Percentiles rank a stretch among this genome's conserved stretches.
Conservation (phyloP, 495 filamentous ascomycete species). For the Ascobolus immersus region DNA sequence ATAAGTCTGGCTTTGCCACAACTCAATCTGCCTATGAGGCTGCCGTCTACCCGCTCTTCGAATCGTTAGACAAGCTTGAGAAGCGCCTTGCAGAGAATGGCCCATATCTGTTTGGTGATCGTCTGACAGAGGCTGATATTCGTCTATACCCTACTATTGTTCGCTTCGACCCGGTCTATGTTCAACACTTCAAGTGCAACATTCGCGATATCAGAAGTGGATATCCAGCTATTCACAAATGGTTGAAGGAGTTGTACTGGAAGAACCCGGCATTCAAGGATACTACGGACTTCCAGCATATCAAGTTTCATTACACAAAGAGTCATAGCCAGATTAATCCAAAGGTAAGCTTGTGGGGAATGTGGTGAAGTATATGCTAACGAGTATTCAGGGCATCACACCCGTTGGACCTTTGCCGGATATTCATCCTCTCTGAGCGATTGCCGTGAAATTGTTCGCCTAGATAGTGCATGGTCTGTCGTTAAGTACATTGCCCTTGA, state of each 20-base stretch:
- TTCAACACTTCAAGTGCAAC: slow-evolving; percentile 90
- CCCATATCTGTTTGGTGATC: slow-evolving; percentile 41
- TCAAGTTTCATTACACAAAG: slow-evolving; percentile 29
- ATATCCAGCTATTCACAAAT: slow-evolving; percentile 41
- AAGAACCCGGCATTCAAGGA: slow-evolving; percentile 39
- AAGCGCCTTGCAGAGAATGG: slow-evolving; percentile 30
- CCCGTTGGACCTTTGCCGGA: slow-evolving; percentile 40
- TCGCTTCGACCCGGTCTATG: slow-evolving; percentile 69
- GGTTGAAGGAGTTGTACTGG: slow-evolving; percentile 50
- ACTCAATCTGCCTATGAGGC: slow-evolving; percentile 56
- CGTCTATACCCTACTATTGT: slow-evolving; percentile 61
- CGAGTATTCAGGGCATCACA: slow-evolving; percentile 22
- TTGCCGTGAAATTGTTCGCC: too few species aligned
- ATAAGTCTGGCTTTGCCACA: slow-evolving; percentile 48
- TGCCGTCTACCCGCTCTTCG: slow-evolving; percentile 40
- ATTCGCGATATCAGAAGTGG: slow-evolving; percentile 55
- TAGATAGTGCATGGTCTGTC: too few species aligned
- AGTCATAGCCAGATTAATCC: slow-evolving; percentile 35
- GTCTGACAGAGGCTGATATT: slow-evolving; percentile 60
- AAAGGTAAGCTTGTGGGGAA: slow-evolving; percentile 5
- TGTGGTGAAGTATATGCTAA: not conserved
- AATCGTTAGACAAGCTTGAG: slow-evolving; percentile 45
- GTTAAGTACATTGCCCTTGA: too few species aligned
- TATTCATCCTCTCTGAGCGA: slow-evolving; percentile 21
- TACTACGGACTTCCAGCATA: slow-evolving; percentile 42